These are phyloP conservation scores for Calamus simplicifolius DNA, from an alignment of 176 grass and related monocot genomes.

Conservation along the genomic window DNA sequence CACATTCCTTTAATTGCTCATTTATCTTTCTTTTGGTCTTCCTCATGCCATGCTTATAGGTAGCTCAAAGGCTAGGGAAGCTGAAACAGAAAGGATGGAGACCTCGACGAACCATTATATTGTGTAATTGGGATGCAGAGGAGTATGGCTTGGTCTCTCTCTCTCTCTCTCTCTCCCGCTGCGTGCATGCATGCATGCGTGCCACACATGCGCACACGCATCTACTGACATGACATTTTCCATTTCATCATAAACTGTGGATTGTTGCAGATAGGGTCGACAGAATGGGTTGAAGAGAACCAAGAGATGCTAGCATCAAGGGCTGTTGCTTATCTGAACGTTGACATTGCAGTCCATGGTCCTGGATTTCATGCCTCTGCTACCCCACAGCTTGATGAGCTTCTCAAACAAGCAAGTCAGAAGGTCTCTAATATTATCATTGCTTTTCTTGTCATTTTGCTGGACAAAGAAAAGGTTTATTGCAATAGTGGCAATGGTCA, in stretches of 20 bases:
- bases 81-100: constrained; percentile 79
- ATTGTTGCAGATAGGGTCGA: constrained; percentile 71
- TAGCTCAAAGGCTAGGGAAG: constrained; percentile 64
- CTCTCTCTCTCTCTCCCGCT: no score
- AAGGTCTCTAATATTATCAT: constrained; percentile 20
- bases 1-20: no score
- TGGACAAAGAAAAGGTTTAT: no score
- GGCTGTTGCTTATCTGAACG: constrained; percentile 80
- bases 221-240: no score
- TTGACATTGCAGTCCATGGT: constrained; percentile 51
- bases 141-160: constrained; percentile 25
- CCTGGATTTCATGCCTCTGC: constrained; percentile 38
- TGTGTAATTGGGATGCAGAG: constrained; percentile 94
- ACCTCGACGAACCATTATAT: constrained; percentile 75
- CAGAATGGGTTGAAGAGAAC: constrained; percentile 99
- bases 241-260: neutral
- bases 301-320: constrained; percentile 49
- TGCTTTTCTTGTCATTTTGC: neutral
- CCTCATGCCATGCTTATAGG: constrained; percentile 18
- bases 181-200: no score
- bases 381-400: constrained; percentile 72
- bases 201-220: no score
- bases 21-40: no score
- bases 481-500: no score
- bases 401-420: constrained; percentile 66